Base-by-base conservation (phyloP, 2,329 filamentous ascomycete genomes). In the Thyridium curvatum region DNA sequence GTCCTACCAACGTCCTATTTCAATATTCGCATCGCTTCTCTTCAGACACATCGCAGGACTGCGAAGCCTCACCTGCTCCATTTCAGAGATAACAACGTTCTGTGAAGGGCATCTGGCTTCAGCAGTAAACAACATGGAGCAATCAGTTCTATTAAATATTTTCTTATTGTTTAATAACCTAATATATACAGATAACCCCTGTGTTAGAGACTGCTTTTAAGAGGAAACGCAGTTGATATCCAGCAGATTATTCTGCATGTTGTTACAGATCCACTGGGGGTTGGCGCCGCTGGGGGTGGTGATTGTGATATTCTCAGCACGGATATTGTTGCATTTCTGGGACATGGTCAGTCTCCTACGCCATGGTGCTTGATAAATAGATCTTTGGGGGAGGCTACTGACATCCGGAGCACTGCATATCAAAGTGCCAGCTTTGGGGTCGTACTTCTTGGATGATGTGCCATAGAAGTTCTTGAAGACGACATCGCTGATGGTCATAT, bases 401-500 rank as follows among this genome's bases (percentile, higher is more conserved):
- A 74, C 74, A 14, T 55, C 58, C 3, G 58, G 53, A 38, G 65
- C 69, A 31, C 66, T 71, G 42, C 69, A 73, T 8, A 71, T 64
- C 39, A 73, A 58, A 2, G 60, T 68, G 9, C 64, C 68, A 18
- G 71, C 66, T 26, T 64, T 45, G 2, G 68, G 68, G 15, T 65
- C 56, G 35, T 65, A 52, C 35, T 62, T 64, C 6, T 51, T 60
- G 12, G 62, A 69, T 3, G 76, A 79, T 2, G 63, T 72, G 1
- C 77, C 77, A 16, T 41, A 49, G 52, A 82, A 72, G 46, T 79
- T 72, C 43, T 64, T 71, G 51, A 82, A 73, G 4, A 64, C 59
- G 34, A 82, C 60, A 43, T 79, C 68, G 14, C 64, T 67, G 44
- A 81, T 80, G 1, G 69, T 77, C 41, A 80, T 46, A 14, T 54